Base-by-base conservation (phyloP, 345 rosid genomes). In the Carallia pectinifolia region DNA sequence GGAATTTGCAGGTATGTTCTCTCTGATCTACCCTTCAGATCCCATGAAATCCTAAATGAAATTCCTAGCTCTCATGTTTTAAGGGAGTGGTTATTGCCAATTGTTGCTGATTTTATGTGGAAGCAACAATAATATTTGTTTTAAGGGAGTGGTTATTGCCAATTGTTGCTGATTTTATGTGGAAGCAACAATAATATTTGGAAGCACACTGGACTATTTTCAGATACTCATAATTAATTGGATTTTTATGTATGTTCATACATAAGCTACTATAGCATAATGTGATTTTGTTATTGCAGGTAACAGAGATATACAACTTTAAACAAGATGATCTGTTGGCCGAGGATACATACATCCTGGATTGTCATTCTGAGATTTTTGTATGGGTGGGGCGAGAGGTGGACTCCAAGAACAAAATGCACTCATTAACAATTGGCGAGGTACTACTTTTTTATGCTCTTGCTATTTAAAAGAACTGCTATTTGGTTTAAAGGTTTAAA, bases 301-400 rank as follows among this genome's bases (percentile, higher is more conserved):
- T 81, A 68, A 84, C 81, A 36, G 99, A 96, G 86, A 89, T 92
- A 68, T 84, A 90, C 71, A 96, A 82, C 84, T 96, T 90, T 70
- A 74, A 88, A 39, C 98, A 92, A 81, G 99, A 96, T 77, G 99
- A 96, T 85, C 76, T 96, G 83, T 89, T 96, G 99, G 90, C 99
- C 7, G 99, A 96, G 82, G 99, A 96, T 77, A 88, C 89, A 74
- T 90, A 86, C 83, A 83, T 96, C 81, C 89, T 96, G 75, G 93
- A 96, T 86, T 83, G 89, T 82, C 92, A 90, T 80, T 85, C 90
- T 30, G 93, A 88, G 65, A 80, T 89, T 74, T 96, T 81, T 85
- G 88, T 92, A 63, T 96, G 99, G 99, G 93, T 90, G 33, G 99
- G 99, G 65, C 94, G 86, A 76, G 85, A 87, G 72, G 98, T 89